Evolutionary conservation across 306 rosid species (phyloP), one percentile per base, ranked within the genome.

Genomic region (Styphnolobium japonicum): DNA sequence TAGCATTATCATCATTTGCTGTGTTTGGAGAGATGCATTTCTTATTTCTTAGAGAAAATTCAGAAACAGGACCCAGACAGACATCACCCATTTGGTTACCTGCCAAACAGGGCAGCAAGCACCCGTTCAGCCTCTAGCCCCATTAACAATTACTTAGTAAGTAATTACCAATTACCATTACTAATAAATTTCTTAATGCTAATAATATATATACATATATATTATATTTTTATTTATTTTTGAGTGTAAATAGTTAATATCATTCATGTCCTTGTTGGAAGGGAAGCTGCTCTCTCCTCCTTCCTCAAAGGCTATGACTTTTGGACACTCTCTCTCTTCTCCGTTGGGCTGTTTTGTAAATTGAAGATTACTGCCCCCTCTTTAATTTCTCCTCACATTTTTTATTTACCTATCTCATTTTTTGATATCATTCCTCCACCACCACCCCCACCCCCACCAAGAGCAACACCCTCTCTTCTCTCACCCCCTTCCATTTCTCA

Each of bases 391-490:
- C 83, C 76, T 76, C 77, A 73, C 31, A 67, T 25, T 43, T 34
- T 78, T 31, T 78, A 22, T 48, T 81, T 66, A 66, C 53, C 33
- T 79, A 43, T 52, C 67, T 39, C 65, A 55, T 60, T 22, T 34
- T 75, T 55, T 81, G 80, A 83, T 84, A 81, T 80, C 92, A 52
- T 69, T 84, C 90, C 79, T 88, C 91, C 87, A 86, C 90, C 76
- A 16, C 78, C 88, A 57, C 23, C 67, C 40, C 70, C 19, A 12
- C 78, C 70, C 19, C 16, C 78, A 62, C 33, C 77, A 60, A 46
- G 74, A 63, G 22, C 85, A 76, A 55, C 67, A 81, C 77, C 80
- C 37, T 37, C 56, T 57, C 16, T 64, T 76, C 66, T 79, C 60
- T 77, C 84, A 73, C 78, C 49, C 78, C 83, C 73, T 77, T 84